phyloP scores from a whole-genome alignment of 768 basidiomycete genomes.

The Auricularia heimuer region DNA sequence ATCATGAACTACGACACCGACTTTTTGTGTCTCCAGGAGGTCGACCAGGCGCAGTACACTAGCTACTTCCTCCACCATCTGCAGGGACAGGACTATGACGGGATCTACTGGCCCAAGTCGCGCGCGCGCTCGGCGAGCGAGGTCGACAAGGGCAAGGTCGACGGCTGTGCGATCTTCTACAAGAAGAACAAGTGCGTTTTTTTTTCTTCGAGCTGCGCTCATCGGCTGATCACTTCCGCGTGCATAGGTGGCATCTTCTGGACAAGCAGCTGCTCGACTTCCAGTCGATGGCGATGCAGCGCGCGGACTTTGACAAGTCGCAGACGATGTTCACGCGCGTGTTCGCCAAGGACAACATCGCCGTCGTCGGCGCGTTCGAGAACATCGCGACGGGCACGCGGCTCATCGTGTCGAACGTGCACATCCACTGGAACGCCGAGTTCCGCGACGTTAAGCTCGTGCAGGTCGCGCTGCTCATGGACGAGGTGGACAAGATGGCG shows the following conservation, averaged over 20 bases:
- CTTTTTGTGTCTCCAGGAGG: slow-evolving; percentile 91
- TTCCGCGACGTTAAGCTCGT: slow-evolving; percentile 97
- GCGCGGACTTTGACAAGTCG: slow-evolving; percentile 90
- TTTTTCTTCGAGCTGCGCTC: background rate
- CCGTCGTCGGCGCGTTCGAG: slow-evolving; percentile 79
- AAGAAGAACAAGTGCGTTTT: slow-evolving; percentile 61
- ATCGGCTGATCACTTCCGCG: background rate
- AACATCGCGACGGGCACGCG: slow-evolving; percentile 79
- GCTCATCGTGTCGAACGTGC: slow-evolving; percentile 80
- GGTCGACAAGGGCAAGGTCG: slow-evolving; percentile 76
- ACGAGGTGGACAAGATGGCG: slow-evolving; percentile 87
- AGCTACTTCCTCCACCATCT: slow-evolving; percentile 78
- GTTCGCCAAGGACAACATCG: slow-evolving; percentile 88
- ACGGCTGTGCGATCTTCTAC: slow-evolving; percentile 96
- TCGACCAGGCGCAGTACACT: slow-evolving; percentile 86
- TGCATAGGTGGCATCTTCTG: slow-evolving; percentile 72
- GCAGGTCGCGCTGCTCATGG: slow-evolving; percentile 83
- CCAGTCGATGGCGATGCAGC: slow-evolving; percentile 83
- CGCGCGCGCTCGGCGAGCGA: slow-evolving; percentile 89
- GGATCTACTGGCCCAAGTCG: slow-evolving; percentile 85
- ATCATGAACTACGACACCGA: slow-evolving; percentile 74
- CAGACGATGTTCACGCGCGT: slow-evolving; percentile 99
- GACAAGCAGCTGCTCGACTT: slow-evolving; percentile 94
- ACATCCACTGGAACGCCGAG: slow-evolving; percentile 87
- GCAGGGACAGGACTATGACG: slow-evolving; percentile 71